Evolutionary conservation across 805 yeast species (phyloP).

Genomic region (Hanseniaspora thailandica): DNA sequence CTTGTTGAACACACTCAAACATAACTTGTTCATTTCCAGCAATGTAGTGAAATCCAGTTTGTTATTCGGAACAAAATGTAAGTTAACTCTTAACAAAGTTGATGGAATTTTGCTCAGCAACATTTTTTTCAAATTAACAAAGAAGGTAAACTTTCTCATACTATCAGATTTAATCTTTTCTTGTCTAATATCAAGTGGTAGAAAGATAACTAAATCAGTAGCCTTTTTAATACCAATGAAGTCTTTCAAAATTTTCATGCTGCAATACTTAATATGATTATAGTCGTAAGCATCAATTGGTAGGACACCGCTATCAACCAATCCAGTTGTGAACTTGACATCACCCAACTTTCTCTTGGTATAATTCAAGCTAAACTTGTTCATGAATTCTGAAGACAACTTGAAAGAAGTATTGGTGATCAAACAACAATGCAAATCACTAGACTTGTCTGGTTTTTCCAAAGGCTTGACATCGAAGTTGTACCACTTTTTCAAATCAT

Average conservation of each 20-base stretch:
- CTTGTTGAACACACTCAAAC: constrained; percentile 5
- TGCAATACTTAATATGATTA: background rate
- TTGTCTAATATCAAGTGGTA: background rate
- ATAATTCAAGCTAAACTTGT: background rate
- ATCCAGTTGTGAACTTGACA: background rate
- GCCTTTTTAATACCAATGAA: background rate
- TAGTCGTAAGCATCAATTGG: background rate
- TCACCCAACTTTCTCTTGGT: background rate
- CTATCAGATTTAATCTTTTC: background rate
- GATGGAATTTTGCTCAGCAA: background rate
- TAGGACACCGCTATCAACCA: background rate
- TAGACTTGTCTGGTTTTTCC: too few species aligned
- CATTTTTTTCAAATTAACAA: background rate
- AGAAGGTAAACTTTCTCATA: background rate
- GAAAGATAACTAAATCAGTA: background rate
- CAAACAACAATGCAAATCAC: background rate
- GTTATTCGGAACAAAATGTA: constrained; percentile 5
- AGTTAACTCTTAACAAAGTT: background rate
- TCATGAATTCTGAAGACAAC: background rate
- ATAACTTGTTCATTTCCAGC: background rate
- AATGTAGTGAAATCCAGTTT: background rate
- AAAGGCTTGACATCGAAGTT: constrained; percentile 1
- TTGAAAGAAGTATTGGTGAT: background rate
- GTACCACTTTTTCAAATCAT: constrained; percentile 1
- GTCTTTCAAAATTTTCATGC: background rate